Base-by-base conservation (phyloP, 768 basidiomycete species). In the Agaricus blazei region DNA sequence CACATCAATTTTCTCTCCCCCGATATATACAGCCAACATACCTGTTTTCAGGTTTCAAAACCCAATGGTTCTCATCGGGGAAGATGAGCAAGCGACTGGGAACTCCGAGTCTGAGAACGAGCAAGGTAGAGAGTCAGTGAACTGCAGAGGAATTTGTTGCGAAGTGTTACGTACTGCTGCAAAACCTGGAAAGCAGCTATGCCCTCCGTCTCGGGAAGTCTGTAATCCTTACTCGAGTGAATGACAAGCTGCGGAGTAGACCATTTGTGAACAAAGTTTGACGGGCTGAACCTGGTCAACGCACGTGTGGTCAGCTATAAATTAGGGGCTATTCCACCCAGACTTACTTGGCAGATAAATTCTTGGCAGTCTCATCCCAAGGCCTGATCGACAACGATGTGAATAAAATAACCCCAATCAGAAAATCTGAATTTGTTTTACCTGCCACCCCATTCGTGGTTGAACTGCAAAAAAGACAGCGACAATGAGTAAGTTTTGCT, bases 41-140 rank as follows among this genome's bases (percentile, higher is more conserved):
- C 84, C 84, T 88, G 62, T 91, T 91, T 51, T 84, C 85, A 57
- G 86, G 87, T 52, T 89, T 80, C 58, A 90, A 62, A 26, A 92
- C 92, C 94, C 93, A 93, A 65, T 96, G 93, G 60, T 94, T 96
- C 71, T 96, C 94, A 60, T 88, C 83, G 0, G 91, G 90, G 78
- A 93, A 94, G 57, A 92, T 79, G 9, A 94, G 80, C 26, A 93
- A 72, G 41, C 92, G 81, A 59, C 84, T 88, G 3, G 87, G 86
- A 29, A 94, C 71, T 7, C 79, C 83, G 43, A 74, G 80, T 64
- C 91, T 92, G 51, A 51, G 19, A 38, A 24, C 28, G 45, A 48
- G 15, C 5, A 37, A 48, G 23, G 42, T n/a, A n/a, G n/a, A n/a
- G n/a, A n/a, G n/a, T n/a, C n/a, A n/a, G n/a, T n/a, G n/a, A n/a